phyloP scores from a whole-genome alignment of 495 filamentous ascomycete species.

The Beverwykella pulmonaria region DNA sequence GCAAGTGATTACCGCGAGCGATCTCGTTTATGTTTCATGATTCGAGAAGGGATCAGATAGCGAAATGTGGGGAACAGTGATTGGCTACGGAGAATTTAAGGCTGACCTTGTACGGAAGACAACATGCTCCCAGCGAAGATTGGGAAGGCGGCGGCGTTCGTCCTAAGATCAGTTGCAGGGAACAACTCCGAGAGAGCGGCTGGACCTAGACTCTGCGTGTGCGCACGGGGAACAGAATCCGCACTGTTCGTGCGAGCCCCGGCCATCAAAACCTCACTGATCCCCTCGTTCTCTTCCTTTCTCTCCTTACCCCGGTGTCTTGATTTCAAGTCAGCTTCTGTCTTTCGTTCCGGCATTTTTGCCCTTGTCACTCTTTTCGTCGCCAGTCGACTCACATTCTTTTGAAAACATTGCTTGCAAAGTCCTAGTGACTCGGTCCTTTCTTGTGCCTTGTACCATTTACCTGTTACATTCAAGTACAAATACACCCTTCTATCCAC shows the following conservation, averaged over 20 bases:
- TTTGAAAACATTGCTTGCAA: slow-evolving; percentile 7
- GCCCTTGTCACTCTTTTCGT: slow-evolving; percentile 32
- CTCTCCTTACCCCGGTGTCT: slow-evolving; percentile 26
- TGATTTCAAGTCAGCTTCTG: slow-evolving; percentile 31
- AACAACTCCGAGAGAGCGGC: slow-evolving; percentile 2
- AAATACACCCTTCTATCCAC: not conserved
- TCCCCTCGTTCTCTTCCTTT: slow-evolving; percentile 1
- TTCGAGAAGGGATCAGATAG: slow-evolving; percentile 1
- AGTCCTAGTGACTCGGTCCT: slow-evolving; percentile 31
- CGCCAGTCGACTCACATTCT: slow-evolving; percentile 38
- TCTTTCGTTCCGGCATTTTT: slow-evolving; percentile 28
- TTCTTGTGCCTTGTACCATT: slow-evolving; percentile 30
- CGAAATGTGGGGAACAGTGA: not conserved
- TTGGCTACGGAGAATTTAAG: slow-evolving; percentile 25
- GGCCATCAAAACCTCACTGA: slow-evolving; percentile 10
- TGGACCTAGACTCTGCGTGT: not conserved
- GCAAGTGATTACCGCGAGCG: slow-evolving; percentile 1
- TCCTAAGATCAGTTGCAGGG: slow-evolving; percentile 21
- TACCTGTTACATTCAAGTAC: slow-evolving; percentile 21
- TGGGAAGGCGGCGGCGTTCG: not conserved
- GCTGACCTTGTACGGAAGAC: slow-evolving; percentile 20
- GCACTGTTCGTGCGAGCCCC: not conserved
- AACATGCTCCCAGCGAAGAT: not conserved
- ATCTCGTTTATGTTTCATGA: slow-evolving; percentile 34
- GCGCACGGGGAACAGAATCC: not conserved